These are phyloP conservation scores for Coemansia sp. DNA, from an alignment of 192 early-diverging fungal species.

Conservation along the genomic window DNA sequence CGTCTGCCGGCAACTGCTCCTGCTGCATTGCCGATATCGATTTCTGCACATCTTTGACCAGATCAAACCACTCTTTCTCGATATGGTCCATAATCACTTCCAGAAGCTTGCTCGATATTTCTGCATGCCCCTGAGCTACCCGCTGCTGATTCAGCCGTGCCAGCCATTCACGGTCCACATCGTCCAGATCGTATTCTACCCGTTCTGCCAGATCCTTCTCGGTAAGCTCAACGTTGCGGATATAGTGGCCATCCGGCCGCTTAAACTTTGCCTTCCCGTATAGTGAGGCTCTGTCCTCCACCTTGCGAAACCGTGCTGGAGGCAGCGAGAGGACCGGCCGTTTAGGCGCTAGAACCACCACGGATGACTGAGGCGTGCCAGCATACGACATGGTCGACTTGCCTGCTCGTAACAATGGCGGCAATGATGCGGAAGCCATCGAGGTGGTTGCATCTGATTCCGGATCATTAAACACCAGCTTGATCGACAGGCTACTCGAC, in stretches of 20 bases:
- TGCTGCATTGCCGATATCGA: conserved; percentile 55
- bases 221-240: conserved; percentile 61
- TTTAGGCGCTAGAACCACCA: conserved; percentile 50
- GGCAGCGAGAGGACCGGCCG: conserved; percentile 41
- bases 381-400: conserved; percentile 33
- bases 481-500: conserved; percentile 35
- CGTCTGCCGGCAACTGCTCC: conserved; percentile 66
- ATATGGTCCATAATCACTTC: conserved; percentile 85
- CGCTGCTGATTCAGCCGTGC: conserved; percentile 65
- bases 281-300: conserved; percentile 6
- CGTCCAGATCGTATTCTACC: conserved; percentile 98
- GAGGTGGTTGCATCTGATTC: background rate
- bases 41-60: conserved; percentile 81
- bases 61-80: conserved; percentile 97
- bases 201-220: conserved; percentile 54
- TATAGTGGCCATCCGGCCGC: conserved; percentile 68
- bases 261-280: conserved; percentile 32
- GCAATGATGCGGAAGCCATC: conserved; percentile 3
- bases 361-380: conserved; percentile 42
- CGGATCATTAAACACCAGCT: conserved; percentile 38
- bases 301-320: conserved; percentile 17
- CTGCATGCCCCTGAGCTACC: conserved; percentile 18
- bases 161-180: conserved; percentile 85
- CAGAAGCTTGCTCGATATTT: conserved; percentile 56
- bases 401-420: conserved; percentile 18